Base-by-base conservation (phyloP, 352 stramenopile genomes). In the Peronosclerospora sorghi region DNA sequence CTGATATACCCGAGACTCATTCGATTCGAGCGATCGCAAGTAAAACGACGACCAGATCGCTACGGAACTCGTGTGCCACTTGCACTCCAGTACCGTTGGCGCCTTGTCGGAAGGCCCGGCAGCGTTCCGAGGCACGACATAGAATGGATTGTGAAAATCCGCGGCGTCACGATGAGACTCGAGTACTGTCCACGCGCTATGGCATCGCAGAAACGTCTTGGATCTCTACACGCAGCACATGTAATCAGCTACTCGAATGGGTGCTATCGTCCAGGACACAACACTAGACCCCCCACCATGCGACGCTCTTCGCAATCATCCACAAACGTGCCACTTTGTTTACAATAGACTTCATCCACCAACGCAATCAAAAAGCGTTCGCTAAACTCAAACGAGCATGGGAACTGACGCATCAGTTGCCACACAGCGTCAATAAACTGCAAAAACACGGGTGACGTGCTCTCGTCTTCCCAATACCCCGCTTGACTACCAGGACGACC, bases 341-440 rank as follows among this genome's bases (percentile, higher is more conserved):
- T 97, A 27, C 65, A 84, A 59, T 98, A 98, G 6, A 97, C 73
- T 63, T 98, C 91, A 47, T 98, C 95, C 0, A 96, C 75, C 1
- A 99, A 45, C 24, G 90, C 76, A 15, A 98, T 78, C 28, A 99
- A 61, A 46, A 76, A 92, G 8, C 65, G 64, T 47, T 95, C 81
- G 54, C 94, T 99, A 62, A 98, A 99, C 67, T 99, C 96, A 44
- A 99, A 99, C 26, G 80, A 95, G 37, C 90, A 90, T 8, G 96
- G 96, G 40, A 96, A 98, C 41, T 98, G 95, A 32, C 89, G 81
- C 30, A 96, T 80, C 13, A 99, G 64, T 71, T 99, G 96, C 74
- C 89, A 99, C 12, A 98, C 86, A 26, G 90, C 97, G 68, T 99
- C 96, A 8, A 99, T 61, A 54, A 98, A 99, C 66, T 99, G 95